A percentile compares a stretch with the other conserved stretches of the same genome.
phyloP scores from a whole-genome alignment of 108 stramenopile genomes.

The Nitzschia putrida region DNA sequence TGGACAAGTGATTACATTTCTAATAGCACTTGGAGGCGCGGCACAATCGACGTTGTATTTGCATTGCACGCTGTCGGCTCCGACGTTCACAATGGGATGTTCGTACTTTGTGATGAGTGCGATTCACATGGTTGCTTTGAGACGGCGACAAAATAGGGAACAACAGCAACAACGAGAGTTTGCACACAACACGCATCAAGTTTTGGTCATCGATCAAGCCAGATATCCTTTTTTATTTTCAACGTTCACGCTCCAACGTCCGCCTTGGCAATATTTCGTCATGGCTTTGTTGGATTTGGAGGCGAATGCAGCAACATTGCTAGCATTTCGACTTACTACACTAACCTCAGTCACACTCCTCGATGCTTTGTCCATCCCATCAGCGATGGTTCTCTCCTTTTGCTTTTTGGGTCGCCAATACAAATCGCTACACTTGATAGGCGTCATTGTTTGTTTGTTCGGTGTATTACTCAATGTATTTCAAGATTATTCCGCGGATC shows the following conservation, averaged over 20 bases:
- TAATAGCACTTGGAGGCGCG: conserved; percentile 56
- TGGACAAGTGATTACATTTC: conserved; percentile 59
- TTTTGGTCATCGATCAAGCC: conserved; percentile 6
- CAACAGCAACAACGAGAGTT: conserved; percentile 22
- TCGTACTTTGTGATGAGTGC: conserved; percentile 56
- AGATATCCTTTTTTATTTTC: conserved; percentile 16
- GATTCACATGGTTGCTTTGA: conserved; percentile 11
- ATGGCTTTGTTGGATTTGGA: conserved; percentile 89
- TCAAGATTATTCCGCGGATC: conserved; percentile 62
- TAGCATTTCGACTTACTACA: conserved; percentile 91
- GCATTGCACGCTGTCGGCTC: conserved; percentile 44
- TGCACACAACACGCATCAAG: conserved; percentile 3
- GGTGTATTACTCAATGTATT: conserved; percentile 83
- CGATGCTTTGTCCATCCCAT: conserved; percentile 92
- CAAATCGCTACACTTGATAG: conserved; percentile 65
- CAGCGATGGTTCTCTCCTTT: conserved; percentile 86
- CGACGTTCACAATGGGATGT: conserved; percentile 48
- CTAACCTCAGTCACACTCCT: conserved; percentile 90
- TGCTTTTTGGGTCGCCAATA: conserved; percentile 73
- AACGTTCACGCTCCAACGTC: conserved; percentile 40
- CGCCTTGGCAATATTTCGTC: conserved; percentile 55
- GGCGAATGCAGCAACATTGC: conserved; percentile 87
- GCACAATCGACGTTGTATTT: conserved; percentile 58
- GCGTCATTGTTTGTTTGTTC: conserved; percentile 76
- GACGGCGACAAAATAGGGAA: neutral